These are phyloP conservation scores for Butyriboletus loyo DNA, from an alignment of 768 basidiomycete genomes.

Conservation along the genomic window DNA sequence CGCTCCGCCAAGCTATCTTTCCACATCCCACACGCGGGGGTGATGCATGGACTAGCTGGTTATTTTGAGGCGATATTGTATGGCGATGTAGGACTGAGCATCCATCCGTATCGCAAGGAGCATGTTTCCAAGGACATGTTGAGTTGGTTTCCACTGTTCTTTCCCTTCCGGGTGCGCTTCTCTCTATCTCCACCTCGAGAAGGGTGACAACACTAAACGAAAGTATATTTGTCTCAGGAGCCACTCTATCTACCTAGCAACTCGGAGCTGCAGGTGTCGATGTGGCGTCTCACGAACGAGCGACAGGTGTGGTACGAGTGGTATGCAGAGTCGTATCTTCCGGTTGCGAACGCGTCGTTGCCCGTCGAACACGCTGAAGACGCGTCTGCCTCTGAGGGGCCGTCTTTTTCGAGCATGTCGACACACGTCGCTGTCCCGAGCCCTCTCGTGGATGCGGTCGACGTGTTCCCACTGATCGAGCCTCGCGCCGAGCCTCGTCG, in stretches of 20 bases:
- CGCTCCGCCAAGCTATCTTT: conserved; percentile 84
- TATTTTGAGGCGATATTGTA: conserved; percentile 97
- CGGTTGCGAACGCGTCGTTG: conserved; percentile 43
- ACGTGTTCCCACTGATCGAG: conserved; percentile 33
- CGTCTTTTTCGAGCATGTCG: conserved; percentile 28
- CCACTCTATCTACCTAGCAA: conserved; percentile 91
- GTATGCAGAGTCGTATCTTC: conserved; percentile 91
- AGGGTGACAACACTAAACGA: not conserved
- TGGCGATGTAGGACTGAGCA: conserved; percentile 85
- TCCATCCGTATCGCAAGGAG: conserved; percentile 87
- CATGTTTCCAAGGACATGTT: conserved; percentile 93
- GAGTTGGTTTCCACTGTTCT: conserved; percentile 98
- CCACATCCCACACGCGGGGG: conserved; percentile 91
- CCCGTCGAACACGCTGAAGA: conserved; percentile 18
- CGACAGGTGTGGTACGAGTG: conserved; percentile 98
- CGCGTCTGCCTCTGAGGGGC: conserved; percentile 12
- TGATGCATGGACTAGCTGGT: conserved; percentile 91
- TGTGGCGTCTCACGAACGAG: conserved; percentile 91
- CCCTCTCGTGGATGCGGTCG: conserved; percentile 69
- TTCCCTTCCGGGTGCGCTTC: conserved; percentile 78
- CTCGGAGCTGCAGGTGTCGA: conserved; percentile 86
- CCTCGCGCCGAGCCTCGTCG: conserved; percentile 9
- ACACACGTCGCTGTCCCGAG: conserved; percentile 46
- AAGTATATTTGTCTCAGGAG: conserved; percentile 50
- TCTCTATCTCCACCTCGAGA: not conserved